phyloP scores from a whole-genome alignment of 1,284 basidiomycete species.

The Trichosporon sp. region DNA sequence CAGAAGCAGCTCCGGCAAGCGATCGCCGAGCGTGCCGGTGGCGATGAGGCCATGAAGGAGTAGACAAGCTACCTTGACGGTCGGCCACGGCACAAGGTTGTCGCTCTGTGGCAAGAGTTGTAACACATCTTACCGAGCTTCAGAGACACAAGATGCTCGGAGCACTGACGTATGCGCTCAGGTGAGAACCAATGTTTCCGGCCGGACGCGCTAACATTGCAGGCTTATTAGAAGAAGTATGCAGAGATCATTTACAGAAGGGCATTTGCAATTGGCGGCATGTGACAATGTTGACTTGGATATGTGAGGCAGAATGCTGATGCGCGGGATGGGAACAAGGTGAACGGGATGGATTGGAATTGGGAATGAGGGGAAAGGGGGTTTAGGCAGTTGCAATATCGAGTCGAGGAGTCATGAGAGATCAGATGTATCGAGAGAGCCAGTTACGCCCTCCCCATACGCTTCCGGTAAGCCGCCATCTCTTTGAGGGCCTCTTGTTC shows the following conservation, averaged over 20 bases:
- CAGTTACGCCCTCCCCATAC: slow-evolving; percentile 19
- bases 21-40: slow-evolving; percentile 37
- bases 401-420: background rate
- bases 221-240: slow-evolving; percentile 3
- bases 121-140: background rate
- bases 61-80: slow-evolving; percentile 12
- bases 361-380: background rate
- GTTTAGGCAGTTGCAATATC: too few species aligned
- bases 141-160: background rate
- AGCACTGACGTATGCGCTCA: background rate
- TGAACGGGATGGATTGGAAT: background rate
- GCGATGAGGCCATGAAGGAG: slow-evolving; percentile 44
- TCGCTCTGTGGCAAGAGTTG: background rate
- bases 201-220: background rate
- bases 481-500: slow-evolving; percentile 42
- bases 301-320: background rate
- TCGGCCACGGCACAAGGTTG: background rate
- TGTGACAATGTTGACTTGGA: background rate
- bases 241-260: slow-evolving; percentile 2
- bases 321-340: background rate
- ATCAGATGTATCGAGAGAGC: background rate
- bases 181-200: background rate
- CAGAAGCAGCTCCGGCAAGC: slow-evolving; percentile 73
- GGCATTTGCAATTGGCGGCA: background rate
- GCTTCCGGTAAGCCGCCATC: slow-evolving; percentile 34